phyloP scores from a whole-genome alignment of 495 filamentous ascomycete species.

The Cercophora sp. region DNA sequence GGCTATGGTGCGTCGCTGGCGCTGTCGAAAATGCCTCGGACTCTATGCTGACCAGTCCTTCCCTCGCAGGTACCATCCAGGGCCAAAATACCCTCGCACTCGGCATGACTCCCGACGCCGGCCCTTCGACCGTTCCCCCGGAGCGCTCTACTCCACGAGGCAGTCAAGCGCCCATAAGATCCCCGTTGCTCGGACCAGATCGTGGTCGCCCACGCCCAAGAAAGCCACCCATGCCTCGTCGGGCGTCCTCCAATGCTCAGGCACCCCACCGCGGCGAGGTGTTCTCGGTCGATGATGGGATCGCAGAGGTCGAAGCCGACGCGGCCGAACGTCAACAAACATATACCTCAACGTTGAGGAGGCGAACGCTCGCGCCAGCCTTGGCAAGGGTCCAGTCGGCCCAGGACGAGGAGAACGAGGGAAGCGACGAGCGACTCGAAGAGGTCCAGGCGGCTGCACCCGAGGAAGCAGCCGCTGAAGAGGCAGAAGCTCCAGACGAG shows the following conservation, averaged over 20 bases:
- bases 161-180: conserved; percentile 28
- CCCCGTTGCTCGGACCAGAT: conserved; percentile 55
- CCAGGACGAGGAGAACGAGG: conserved; percentile 37
- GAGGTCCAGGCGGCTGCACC: conserved; percentile 14
- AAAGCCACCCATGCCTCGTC: conserved; percentile 66
- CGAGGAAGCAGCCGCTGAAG: conserved; percentile 25
- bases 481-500: conserved; percentile 23
- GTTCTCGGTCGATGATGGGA: conserved; percentile 92
- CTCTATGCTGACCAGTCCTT: background rate
- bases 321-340: conserved; percentile 35
- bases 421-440: conserved; percentile 23
- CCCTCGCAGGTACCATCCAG: conserved; percentile 21
- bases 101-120: conserved; percentile 17
- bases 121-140: conserved; percentile 17
- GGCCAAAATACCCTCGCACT: background rate
- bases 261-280: conserved; percentile 76
- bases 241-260: conserved; percentile 68
- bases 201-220: conserved; percentile 55
- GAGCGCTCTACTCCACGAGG: conserved; percentile 32
- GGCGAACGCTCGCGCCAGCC: conserved; percentile 60
- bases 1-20: conserved; percentile 36
- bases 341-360: conserved; percentile 65
- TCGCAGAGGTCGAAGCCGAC: conserved; percentile 72
- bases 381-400: conserved; percentile 56
- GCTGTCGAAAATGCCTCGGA: background rate